Conservation (phyloP, 441 rosid genomes). For the Isatis lusitanica region DNA sequence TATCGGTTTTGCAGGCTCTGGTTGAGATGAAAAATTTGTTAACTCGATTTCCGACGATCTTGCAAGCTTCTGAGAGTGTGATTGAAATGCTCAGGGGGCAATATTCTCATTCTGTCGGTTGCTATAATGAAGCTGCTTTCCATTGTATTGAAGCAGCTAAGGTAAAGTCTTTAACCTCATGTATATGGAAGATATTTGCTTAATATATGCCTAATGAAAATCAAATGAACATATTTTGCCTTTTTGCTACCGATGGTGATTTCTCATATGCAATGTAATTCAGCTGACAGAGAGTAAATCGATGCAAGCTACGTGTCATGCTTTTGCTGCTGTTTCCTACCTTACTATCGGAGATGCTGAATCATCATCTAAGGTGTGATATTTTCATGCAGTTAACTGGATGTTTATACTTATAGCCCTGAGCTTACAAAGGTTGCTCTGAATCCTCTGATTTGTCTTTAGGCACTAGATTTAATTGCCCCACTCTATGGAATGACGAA, state of each 20-base stretch:
- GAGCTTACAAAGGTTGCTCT: constrained; percentile 16
- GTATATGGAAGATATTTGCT: neutral
- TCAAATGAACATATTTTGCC: neutral
- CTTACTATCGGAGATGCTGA: constrained; percentile 92
- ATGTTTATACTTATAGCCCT: neutral
- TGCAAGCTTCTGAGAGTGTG: constrained; percentile 85
- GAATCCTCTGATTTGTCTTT: constrained; percentile 30
- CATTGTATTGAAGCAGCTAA: constrained; percentile 89
- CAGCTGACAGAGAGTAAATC: constrained; percentile 89
- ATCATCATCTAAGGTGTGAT: constrained; percentile 78
- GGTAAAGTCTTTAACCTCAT: constrained; percentile 39
- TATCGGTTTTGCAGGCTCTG: constrained; percentile 59
- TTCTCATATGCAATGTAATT: constrained; percentile 21
- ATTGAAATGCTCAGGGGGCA: constrained; percentile 99
- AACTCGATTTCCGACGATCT: constrained; percentile 84
- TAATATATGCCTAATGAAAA: neutral
- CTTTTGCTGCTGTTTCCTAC: constrained; percentile 91
- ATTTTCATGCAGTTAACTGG: constrained; percentile 25
- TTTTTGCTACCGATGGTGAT: neutral
- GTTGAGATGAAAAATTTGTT: constrained; percentile 86
- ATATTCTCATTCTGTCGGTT: constrained; percentile 93
- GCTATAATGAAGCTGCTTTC: constrained; percentile 89
- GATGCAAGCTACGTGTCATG: constrained; percentile 86
- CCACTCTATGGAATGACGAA: constrained; percentile 79
- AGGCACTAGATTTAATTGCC: constrained; percentile 95